Percentiles rank a stretch among this genome's conserved stretches.
These are phyloP conservation scores for Thuja plicata DNA, from an alignment of 83 land plant genomes.

Conservation along the genomic window DNA sequence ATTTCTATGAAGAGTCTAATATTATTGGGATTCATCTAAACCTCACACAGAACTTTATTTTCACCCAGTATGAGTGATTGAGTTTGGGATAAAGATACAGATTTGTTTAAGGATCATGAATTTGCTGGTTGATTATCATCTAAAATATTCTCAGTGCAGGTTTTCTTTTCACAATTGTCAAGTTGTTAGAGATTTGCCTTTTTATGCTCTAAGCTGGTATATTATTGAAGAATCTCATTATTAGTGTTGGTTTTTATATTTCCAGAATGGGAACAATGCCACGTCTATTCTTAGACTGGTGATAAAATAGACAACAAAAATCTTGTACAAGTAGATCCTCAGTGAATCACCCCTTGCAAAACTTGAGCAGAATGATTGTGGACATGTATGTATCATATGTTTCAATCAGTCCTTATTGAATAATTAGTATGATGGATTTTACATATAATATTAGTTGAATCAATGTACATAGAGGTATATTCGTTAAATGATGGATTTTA, in stretches of 20 bases:
- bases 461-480: too few relatives aligned
- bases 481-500: too few relatives aligned
- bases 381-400: not conserved
- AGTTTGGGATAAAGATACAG: not conserved
- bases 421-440: not conserved
- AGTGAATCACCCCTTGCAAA: not conserved
- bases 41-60: not conserved
- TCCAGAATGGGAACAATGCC: slow-evolving; percentile 4
- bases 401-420: not conserved
- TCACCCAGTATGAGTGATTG: not conserved
- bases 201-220: not conserved
- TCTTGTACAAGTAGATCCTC: not conserved
- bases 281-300: not conserved
- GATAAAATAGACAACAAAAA: not conserved
- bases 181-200: not conserved
- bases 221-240: not conserved
- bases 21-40: not conserved
- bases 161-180: not conserved
- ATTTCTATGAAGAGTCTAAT: not conserved
- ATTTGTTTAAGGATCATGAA: not conserved
- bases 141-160: not conserved
- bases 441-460: too few relatives aligned
- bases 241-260: not conserved
- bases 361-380: not conserved
- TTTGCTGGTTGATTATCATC: not conserved